phyloP scores from a whole-genome alignment of 805 yeast species.

The Metschnikowia drakensbergensis region DNA sequence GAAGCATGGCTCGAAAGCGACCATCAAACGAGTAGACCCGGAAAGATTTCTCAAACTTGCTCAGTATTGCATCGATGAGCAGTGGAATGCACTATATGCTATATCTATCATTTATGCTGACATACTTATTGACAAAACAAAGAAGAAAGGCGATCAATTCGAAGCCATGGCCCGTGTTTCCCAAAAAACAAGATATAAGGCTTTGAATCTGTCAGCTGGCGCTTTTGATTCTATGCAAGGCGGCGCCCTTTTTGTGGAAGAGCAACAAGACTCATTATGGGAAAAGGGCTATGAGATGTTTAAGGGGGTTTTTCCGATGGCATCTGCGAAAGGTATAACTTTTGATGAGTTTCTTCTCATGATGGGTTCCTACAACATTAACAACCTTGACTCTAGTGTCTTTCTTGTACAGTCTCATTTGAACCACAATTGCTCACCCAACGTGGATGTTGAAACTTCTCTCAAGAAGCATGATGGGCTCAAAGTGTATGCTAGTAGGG shows the following conservation, averaged over 20 bases:
- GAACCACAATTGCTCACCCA: constrained; percentile 76
- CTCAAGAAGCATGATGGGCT: constrained; percentile 50
- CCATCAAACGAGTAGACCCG: constrained; percentile 38
- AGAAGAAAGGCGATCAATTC: constrained; percentile 43
- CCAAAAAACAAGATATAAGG: constrained; percentile 60
- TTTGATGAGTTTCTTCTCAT: constrained; percentile 56
- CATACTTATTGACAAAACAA: constrained; percentile 40
- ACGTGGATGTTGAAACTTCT: constrained; percentile 48
- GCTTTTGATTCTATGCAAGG: constrained; percentile 50
- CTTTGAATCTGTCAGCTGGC: constrained; percentile 54
- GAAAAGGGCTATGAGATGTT: constrained; percentile 51
- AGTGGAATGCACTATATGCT: constrained; percentile 68
- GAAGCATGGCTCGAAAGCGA: constrained; percentile 48
- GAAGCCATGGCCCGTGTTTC: constrained; percentile 64
- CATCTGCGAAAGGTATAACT: constrained; percentile 25
- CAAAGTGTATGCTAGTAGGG: constrained; percentile 50
- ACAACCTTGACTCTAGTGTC: constrained; percentile 62
- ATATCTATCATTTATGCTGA: constrained; percentile 55
- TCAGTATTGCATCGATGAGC: constrained; percentile 57
- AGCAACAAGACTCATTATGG: constrained; percentile 60
- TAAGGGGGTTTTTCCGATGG: constrained; percentile 44
- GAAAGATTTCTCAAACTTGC: constrained; percentile 54
- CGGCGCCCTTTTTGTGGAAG: constrained; percentile 52
- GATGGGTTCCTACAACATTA: constrained; percentile 72
- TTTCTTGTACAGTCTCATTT: constrained; percentile 64